These are phyloP conservation scores for Beta corolliflora DNA, from an alignment of 179 eudicot genomes.

Conservation along the genomic window DNA sequence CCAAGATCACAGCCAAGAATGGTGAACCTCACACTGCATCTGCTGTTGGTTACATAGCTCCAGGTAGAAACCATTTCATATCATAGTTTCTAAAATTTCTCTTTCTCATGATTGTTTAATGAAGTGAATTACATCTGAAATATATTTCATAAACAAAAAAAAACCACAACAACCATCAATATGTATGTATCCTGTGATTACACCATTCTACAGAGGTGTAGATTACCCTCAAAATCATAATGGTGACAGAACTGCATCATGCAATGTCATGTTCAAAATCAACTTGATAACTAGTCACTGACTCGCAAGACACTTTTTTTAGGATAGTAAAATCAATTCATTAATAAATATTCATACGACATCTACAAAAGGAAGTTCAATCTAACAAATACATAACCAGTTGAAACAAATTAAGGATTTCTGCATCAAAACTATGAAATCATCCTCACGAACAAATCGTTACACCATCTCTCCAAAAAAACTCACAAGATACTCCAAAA, in stretches of 20 bases:
- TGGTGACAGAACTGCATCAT: neutral
- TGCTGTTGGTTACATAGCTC: slow-evolving; percentile 76
- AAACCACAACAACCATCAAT: neutral
- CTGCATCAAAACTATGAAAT: too few relatives aligned
- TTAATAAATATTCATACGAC: too few relatives aligned
- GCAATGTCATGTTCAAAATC: neutral
- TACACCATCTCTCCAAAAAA: too few relatives aligned
- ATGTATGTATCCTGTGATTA: neutral
- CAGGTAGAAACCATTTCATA: slow-evolving; percentile 42
- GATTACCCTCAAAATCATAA: neutral
- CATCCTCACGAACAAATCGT: too few relatives aligned
- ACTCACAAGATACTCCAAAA: too few relatives aligned
- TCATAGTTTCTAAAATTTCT: neutral
- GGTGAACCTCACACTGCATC: slow-evolving; percentile 60
- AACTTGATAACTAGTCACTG: too few relatives aligned
- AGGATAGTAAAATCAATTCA: too few relatives aligned
- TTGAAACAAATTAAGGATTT: too few relatives aligned
- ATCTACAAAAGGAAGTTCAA: too few relatives aligned
- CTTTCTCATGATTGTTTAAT: neutral
- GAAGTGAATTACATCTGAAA: neutral
- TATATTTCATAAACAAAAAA: neutral
- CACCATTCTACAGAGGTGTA: too few relatives aligned
- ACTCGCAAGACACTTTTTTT: too few relatives aligned
- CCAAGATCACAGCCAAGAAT: slow-evolving; percentile 23
- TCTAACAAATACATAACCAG: too few relatives aligned